These are phyloP conservation scores for Sordariomycetes sp. DNA, from an alignment of 2,329 filamentous ascomycete species.

Conservation along the genomic window DNA sequence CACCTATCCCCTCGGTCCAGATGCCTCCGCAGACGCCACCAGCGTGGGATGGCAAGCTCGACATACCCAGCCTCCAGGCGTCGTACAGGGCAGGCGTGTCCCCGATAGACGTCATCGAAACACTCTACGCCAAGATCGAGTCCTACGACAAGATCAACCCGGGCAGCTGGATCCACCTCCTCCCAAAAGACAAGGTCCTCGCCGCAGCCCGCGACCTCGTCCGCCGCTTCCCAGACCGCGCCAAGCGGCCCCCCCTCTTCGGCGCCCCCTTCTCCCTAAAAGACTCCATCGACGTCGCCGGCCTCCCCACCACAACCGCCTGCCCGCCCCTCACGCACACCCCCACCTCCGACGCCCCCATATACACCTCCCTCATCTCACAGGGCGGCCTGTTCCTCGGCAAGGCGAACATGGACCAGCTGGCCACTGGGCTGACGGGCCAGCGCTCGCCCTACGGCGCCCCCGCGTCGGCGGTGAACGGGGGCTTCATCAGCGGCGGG, in stretches of 20 bases:
- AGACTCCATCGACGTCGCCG: constrained; percentile 42
- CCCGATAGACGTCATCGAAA: constrained; percentile 29
- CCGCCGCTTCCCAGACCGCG: constrained; percentile 18
- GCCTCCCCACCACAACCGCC: constrained; percentile 13
- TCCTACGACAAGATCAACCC: constrained; percentile 33
- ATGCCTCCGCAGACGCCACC: constrained; percentile 14
- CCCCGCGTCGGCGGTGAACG: constrained; percentile 26
- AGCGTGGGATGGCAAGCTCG: constrained; percentile 26
- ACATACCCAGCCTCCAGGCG: constrained; percentile 27
- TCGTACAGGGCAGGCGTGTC: constrained; percentile 29
- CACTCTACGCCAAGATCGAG: constrained; percentile 33
- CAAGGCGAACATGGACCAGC: constrained; percentile 46
- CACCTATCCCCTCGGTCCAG: too few species aligned
- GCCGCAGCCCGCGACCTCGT: constrained; percentile 27
- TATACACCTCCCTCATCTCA: too few species aligned
- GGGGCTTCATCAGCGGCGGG: constrained; percentile 27
- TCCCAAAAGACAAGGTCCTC: constrained; percentile 24
- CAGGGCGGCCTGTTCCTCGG: constrained; percentile 37
- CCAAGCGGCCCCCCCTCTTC: constrained; percentile 36
- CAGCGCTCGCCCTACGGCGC: constrained; percentile 46
- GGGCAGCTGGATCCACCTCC: constrained; percentile 39
- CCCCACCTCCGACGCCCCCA: too few species aligned
- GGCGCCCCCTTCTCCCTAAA: constrained; percentile 47
- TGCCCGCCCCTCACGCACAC: too few species aligned
- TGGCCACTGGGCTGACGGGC: constrained; percentile 50